phyloP scores from a whole-genome alignment of 371 early-diverging fungal species.

The Massospora cicadina region DNA sequence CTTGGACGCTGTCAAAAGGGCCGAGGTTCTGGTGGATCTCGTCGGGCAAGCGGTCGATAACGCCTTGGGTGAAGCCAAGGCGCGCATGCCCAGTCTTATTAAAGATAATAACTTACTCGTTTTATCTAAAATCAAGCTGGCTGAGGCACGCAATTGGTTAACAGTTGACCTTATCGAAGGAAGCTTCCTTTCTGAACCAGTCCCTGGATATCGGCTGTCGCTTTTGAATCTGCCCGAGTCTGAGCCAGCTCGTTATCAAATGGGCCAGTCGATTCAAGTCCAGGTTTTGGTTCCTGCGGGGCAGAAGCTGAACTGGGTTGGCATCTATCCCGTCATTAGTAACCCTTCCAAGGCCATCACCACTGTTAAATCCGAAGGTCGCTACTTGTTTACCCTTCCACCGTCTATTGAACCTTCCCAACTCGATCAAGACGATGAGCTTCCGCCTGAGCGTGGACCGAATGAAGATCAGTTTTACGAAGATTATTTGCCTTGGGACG shows the following conservation, averaged over 20 bases:
- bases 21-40: conserved; percentile 18
- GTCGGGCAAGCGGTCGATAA: conserved; percentile 1
- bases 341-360: conserved; percentile 58
- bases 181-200: conserved; percentile 11
- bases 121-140: neutral
- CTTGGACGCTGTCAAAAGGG: conserved; percentile 20
- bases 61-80: neutral
- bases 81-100: neutral
- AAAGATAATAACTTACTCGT: neutral
- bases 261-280: conserved; percentile 44
- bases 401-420: neutral
- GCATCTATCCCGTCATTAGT: conserved; percentile 56
- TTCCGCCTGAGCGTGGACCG: neutral
- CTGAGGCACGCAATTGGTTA: neutral
- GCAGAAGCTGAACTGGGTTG: conserved; percentile 73
- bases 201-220: conserved; percentile 11
- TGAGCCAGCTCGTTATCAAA: conserved; percentile 15
- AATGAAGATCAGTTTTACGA: neutral
- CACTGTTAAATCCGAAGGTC: conserved; percentile 46
- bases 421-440: neutral
- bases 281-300: conserved; percentile 49
- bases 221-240: conserved; percentile 33
- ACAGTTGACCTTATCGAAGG: neutral
- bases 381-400: conserved; percentile 27
- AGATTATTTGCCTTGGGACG: neutral